Evolutionary conservation across 2,329 filamentous ascomycete species (phyloP).

Genomic region (Venturiaceae sp.): DNA sequence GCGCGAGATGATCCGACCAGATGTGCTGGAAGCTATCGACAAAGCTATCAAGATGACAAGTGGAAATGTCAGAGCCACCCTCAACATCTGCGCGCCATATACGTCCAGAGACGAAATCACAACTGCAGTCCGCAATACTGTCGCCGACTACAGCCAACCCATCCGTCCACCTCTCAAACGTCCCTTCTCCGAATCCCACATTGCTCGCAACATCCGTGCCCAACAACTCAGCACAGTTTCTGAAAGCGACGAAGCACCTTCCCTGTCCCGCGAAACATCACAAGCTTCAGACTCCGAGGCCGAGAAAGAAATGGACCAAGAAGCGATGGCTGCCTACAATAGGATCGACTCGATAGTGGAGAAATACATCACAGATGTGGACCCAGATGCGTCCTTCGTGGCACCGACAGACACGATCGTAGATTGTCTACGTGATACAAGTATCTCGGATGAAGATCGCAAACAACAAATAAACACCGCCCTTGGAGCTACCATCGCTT

Average conservation of each 20-base stretch:
- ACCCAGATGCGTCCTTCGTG: neutral
- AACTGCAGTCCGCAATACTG: conserved; percentile 75
- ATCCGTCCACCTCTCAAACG: conserved; percentile 48
- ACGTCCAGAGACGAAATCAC: conserved; percentile 95
- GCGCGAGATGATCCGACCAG: conserved; percentile 69
- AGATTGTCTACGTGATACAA: neutral
- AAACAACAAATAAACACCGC: neutral
- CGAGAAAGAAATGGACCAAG: neutral
- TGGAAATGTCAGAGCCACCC: conserved; percentile 63
- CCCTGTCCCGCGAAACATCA: neutral
- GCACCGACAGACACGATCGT: conserved; percentile 7
- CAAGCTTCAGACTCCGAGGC: neutral
- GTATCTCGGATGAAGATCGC: conserved; percentile 5
- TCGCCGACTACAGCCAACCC: conserved; percentile 74
- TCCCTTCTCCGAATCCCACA: conserved; percentile 79
- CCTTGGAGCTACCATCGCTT: neutral
- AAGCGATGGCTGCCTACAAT: conserved; percentile 5
- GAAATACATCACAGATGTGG: neutral
- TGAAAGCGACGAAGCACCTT: conserved; percentile 14
- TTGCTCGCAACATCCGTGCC: conserved; percentile 69
- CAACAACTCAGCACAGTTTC: conserved; percentile 31
- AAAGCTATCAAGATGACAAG: conserved; percentile 78
- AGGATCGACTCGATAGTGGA: conserved; percentile 6
- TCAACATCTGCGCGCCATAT: conserved; percentile 98
- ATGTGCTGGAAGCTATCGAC: conserved; percentile 84